Conservation (phyloP, 2,329 filamentous ascomycete genomes). For the Diaporthe helianthi region DNA sequence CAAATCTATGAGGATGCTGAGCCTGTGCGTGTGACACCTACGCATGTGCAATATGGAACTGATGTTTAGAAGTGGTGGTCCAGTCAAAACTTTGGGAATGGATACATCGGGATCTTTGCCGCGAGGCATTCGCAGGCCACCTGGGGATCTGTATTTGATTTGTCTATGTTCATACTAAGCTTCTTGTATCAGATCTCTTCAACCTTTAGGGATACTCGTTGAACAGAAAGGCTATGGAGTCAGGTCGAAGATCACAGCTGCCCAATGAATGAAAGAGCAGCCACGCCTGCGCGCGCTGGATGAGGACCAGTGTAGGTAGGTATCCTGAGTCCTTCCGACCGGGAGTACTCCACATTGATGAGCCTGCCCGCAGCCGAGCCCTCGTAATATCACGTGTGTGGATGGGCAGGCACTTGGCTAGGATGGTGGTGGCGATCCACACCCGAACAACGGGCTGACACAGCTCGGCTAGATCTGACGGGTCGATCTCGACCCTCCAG, state of each 20-base stretch:
- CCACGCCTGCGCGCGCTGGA: background rate
- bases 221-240: background rate
- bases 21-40: background rate
- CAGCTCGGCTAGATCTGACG: slow-evolving; percentile 2
- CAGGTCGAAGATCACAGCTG: background rate
- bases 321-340: background rate
- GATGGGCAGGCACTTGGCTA: background rate
- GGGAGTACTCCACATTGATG: background rate
- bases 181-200: background rate
- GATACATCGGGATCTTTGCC: slow-evolving; percentile 18
- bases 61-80: background rate
- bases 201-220: background rate
- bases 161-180: background rate
- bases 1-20: background rate
- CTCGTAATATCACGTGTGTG: background rate
- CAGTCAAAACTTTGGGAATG: background rate
- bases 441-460: background rate
- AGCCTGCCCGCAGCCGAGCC: background rate
- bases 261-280: background rate
- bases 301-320: background rate
- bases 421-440: background rate
- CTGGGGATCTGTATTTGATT: slow-evolving; percentile 6
- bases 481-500: slow-evolving; percentile 14
- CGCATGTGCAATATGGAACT: background rate
- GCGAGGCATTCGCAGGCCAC: slow-evolving; percentile 28